These are phyloP conservation scores for Fraxinus greggii DNA, from an alignment of 305 asterid genomes.

Conservation along the genomic window DNA sequence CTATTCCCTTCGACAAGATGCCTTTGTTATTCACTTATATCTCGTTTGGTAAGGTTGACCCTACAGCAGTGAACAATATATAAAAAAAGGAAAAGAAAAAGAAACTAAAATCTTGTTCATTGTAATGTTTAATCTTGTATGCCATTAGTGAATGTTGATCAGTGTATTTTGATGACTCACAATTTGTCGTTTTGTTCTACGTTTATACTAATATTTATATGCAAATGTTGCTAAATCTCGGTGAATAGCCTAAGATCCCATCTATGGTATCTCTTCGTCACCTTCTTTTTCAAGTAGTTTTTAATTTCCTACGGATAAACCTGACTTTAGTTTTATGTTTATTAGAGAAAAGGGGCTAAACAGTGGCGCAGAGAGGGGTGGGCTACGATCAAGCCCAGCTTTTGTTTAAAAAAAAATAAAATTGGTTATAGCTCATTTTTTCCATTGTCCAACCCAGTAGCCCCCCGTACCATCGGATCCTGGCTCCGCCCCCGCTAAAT, in stretches of 20 bases:
- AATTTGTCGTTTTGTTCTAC: not conserved
- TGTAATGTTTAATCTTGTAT: not conserved
- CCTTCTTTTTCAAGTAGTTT: not conserved
- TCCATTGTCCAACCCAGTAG: too few species aligned
- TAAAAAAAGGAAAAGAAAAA: not conserved
- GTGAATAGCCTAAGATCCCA: not conserved
- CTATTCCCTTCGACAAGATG: not conserved
- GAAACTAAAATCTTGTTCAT: not conserved
- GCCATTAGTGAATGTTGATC: not conserved
- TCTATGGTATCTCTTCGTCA: not conserved
- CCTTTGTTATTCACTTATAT: not conserved
- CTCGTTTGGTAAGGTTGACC: not conserved
- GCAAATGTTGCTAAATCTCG: not conserved
- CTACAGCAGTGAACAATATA: not conserved
- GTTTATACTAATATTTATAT: too few species aligned
- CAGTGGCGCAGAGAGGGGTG: too few species aligned
- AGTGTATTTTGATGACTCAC: not conserved
- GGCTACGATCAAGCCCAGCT: too few species aligned
- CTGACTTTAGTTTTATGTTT: not conserved
- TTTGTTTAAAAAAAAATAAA: too few species aligned
- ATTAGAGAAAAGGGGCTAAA: not conserved
- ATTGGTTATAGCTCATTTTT: too few species aligned
- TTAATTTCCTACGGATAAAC: not conserved
- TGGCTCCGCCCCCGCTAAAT: too few species aligned
- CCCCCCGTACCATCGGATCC: too few species aligned